A percentile compares a stretch with the other conserved stretches of the same genome.
phyloP scores from a whole-genome alignment of 2,329 filamentous ascomycete genomes.

The Aspergillus sp. region DNA sequence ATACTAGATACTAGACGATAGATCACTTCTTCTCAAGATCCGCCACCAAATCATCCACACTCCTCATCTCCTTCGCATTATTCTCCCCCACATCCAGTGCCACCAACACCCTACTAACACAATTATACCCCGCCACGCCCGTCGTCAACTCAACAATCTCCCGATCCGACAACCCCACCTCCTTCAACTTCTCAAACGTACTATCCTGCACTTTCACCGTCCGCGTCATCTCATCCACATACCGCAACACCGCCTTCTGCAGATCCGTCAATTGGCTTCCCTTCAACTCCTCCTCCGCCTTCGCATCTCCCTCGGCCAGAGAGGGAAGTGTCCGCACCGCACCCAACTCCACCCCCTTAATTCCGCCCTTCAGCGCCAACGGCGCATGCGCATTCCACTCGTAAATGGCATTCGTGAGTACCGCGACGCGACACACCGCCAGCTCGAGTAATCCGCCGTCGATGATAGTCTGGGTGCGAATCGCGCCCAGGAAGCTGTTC shows the following conservation, averaged over 20 bases:
- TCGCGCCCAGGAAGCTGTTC: slow-evolving; percentile 59
- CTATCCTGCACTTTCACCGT: slow-evolving; percentile 68
- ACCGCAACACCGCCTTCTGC: slow-evolving; percentile 69
- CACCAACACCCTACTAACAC: slow-evolving; percentile 81
- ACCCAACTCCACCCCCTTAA: slow-evolving; percentile 49
- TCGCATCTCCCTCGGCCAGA: slow-evolving; percentile 39
- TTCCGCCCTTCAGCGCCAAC: slow-evolving; percentile 50
- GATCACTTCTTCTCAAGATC: slow-evolving; percentile 21
- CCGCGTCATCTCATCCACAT: slow-evolving; percentile 81
- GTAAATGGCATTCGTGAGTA: slow-evolving; percentile 77
- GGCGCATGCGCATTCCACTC: slow-evolving; percentile 83
- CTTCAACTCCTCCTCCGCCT: slow-evolving; percentile 44
- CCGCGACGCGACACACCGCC: slow-evolving; percentile 77
- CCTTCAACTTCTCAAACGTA: slow-evolving; percentile 63
- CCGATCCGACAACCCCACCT: slow-evolving; percentile 64
- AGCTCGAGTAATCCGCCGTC: slow-evolving; percentile 65
- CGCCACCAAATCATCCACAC: slow-evolving; percentile 66
- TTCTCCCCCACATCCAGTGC: slow-evolving; percentile 67
- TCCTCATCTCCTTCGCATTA: slow-evolving; percentile 60
- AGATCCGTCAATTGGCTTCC: slow-evolving; percentile 52
- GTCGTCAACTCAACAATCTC: slow-evolving; percentile 83
- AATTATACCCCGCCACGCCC: slow-evolving; percentile 86
- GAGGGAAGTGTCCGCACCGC: slow-evolving; percentile 55
- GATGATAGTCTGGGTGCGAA: slow-evolving; percentile 54
- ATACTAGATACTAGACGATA: no score